Evolutionary conservation across 75 land plant species (phyloP).

Genomic region (Sequoia sempervirens): DNA sequence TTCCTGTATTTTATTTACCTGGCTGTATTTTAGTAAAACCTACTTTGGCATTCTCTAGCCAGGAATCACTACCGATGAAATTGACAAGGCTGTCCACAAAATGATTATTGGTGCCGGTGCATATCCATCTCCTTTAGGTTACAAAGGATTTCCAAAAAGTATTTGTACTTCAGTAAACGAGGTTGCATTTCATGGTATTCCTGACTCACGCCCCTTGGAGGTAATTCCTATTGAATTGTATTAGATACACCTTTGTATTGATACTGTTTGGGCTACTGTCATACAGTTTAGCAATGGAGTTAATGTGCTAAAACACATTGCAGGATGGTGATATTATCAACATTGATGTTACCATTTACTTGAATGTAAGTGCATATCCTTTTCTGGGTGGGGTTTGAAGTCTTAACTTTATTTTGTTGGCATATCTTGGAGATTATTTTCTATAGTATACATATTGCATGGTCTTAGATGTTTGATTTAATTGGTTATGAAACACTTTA

Average conservation of each 20-base stretch:
- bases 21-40: neutral
- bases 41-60: slow-evolving; percentile 21
- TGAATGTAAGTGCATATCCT: slow-evolving; percentile 51
- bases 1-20: neutral
- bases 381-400: neutral
- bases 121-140: slow-evolving; percentile 49
- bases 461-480: neutral
- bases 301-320: slow-evolving; percentile 12
- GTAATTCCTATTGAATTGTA: slow-evolving; percentile 5
- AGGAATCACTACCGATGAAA: slow-evolving; percentile 33
- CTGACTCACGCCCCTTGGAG: slow-evolving; percentile 28
- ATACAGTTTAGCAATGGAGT: neutral
- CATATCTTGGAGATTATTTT: neutral
- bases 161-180: slow-evolving; percentile 42
- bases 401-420: neutral
- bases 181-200: slow-evolving; percentile 47
- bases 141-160: slow-evolving; percentile 39
- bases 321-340: slow-evolving; percentile 91
- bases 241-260: neutral
- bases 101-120: slow-evolving; percentile 35
- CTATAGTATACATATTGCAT: neutral
- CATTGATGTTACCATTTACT: slow-evolving; percentile 81
- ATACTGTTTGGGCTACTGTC: neutral
- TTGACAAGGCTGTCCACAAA: slow-evolving; percentile 35
- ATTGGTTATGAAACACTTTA: neutral